Evolutionary conservation across 2,329 filamentous ascomycete species (phyloP), one percentile per base, ranked within the genome.

Genomic region (Pseudofabraea citricarpa): DNA sequence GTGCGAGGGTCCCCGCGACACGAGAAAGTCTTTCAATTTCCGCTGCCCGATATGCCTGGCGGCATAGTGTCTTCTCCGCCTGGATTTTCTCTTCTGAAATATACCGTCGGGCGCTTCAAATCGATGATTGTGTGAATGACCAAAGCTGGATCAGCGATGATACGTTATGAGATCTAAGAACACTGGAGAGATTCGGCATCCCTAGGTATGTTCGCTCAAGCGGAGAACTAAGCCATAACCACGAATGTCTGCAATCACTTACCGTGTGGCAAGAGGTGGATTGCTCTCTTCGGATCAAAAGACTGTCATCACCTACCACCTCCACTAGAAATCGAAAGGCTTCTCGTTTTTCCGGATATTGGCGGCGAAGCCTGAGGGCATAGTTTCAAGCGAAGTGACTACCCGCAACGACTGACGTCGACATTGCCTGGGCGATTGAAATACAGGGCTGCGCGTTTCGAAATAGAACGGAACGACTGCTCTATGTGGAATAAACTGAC

Each of bases 221-320:
- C n/a, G 79, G 50, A 88, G 87, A 0, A 77, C 72, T 51, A 87
- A 81, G 0, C 83, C 82, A 51, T 71, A 85, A 0, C 83, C 84
- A 13, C 53, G 52, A 0, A 87, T 63, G n/a, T 68, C 68, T 0
- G 63, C 51, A 5, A 87, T 79, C 0, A 68, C 56, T 50, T 83
- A 77, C 0, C 59, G 73, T 0, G 81, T 79, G n/a, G n/a, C n/a
- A n/a, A n/a, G n/a, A n/a, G n/a, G n/a, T n/a, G 0, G 74, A 72
- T 33, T 77, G 79, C 53, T 84, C 81, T 18, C 75, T 70, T 1
- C 83, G 75, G 10, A 82, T 59, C 38, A 88, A 72, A 61, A 87
- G 83, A 0, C 84, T 69, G 0, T 77, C 80, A 1, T 71, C 65
- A 2, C 70, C 72, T 2, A 85, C 61, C 0, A 67, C 57, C 47